Evolutionary conservation across 345 rosid species (phyloP), one percentile per base, ranked within the genome.

Genomic region (Draba incana): DNA sequence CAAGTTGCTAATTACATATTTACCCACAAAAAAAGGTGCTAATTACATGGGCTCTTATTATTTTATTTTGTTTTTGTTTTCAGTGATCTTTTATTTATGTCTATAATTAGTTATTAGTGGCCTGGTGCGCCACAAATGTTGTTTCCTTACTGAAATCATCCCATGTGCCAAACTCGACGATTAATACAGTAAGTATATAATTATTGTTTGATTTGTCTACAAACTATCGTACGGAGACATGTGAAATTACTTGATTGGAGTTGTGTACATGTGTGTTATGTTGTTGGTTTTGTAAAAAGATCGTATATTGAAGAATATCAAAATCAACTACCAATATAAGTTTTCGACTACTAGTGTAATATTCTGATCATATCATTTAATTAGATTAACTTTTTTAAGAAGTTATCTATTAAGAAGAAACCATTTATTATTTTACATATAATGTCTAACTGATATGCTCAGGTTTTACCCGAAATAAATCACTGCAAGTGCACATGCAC

Each of bases 131-230:
- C 68, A 74, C 63, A 67, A 67, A 58, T 66, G 51, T 53, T 74
- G 78, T 74, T 53, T 63, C 72, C 73, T 10, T 37, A 60, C 23
- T 1, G 33, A 51, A 59, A 57, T 35, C 63, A 60, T 35, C 48
- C 69, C 78, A 75, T 62, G 78, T 75, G 78, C 48, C 60, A 55
- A 30, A 68, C 78, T 75, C 74, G 31, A 68, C 54, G 48, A 75
- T 54, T 46, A 54, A 42, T 47, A 67, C 46, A 66, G 12, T 10
- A 4, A 13, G 5, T 10, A 54, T 68, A 47, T 69, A 55, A 47
- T 24, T 44, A 44, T 50, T 28, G 14, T 24, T 49, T 24, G 42
- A 65, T 24, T 5, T 51, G 52, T 28, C 25, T 49, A 48, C 54
- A 41, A 41, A 12, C 14, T 41, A 50, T 24, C 24, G 48, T 42